Conservation (phyloP, 148 eudicot species). For the Rhododendron molle region DNA sequence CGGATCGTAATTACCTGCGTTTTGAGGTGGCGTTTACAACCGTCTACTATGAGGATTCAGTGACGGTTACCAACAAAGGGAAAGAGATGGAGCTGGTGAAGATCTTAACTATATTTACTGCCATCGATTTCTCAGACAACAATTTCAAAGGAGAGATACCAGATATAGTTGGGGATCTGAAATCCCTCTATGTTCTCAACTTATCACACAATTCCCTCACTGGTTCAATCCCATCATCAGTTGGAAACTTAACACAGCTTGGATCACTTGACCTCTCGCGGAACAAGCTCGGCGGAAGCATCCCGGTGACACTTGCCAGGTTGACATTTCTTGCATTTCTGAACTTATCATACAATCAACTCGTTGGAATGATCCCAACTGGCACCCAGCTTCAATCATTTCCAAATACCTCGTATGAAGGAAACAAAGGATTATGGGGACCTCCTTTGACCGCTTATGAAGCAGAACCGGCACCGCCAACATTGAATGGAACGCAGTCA, state of each 20-base stretch:
- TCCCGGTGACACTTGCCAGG: conserved; percentile 21
- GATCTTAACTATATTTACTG: conserved; percentile 32
- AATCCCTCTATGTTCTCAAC: conserved; percentile 32
- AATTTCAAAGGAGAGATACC: conserved; percentile 33
- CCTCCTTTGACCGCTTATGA: too few species aligned
- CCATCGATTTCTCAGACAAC: conserved; percentile 39
- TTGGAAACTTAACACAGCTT: conserved; percentile 21
- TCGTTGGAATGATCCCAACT: too few species aligned
- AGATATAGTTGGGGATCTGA: conserved; percentile 16
- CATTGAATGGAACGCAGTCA: background rate
- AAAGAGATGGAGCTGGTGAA: conserved; percentile 28
- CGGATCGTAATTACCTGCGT: background rate
- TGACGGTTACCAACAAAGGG: conserved; percentile 37
- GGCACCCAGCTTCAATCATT: too few species aligned
- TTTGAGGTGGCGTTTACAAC: background rate
- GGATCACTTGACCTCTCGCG: conserved; percentile 9
- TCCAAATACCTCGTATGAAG: too few species aligned
- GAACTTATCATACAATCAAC: too few species aligned
- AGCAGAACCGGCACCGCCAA: background rate
- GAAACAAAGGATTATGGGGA: too few species aligned
- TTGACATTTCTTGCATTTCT: too few species aligned
- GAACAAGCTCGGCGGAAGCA: conserved; percentile 19
- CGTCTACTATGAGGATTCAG: conserved; percentile 14
- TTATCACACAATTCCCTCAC: conserved; percentile 31
- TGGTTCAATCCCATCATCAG: conserved; percentile 28